Evolutionary conservation across 177 flowering plant genomes (phyloP), one percentile per base, ranked within the genome.

Genomic region (Vitis hybrid): DNA sequence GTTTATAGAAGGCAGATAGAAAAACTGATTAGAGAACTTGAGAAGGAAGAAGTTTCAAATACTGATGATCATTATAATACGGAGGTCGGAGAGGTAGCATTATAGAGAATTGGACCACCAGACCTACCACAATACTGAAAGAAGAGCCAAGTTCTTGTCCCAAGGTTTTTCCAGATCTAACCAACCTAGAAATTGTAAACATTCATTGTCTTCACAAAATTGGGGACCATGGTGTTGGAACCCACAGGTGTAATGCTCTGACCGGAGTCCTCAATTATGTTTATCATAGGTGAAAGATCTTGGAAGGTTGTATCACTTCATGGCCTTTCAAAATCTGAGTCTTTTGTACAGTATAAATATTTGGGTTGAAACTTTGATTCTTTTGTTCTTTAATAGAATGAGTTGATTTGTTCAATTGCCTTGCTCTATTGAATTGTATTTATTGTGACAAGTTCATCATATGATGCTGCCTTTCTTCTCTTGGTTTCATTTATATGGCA

Each of bases 1-100:
- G 88, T 82, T 58, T 94, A 94, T 72, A 87, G 89, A 80, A 86
- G 91, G 73, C 91, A 91, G 71, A 89, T 96, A 12, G 99, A 92
- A 58, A 86, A 78, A 70, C 74, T 94, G 67, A 91, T 96, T 23
- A 67, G 62, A 69, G 90, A 87, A 60, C 84, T 91, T 57, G 97
- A 88, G 65, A 75, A 75, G 57, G 87, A 83, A 66, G 82, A 70
- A 61, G 72, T 51, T 61, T 58, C 77, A 15, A 48, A 39, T n/a
- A 34, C 3, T 12, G 66, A 62, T 71, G 51, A 55, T 14, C 5
- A 50, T 54, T 57, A 11, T 49, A 21, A 6, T 17, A 62, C 9
- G 19, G 39, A 4, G 26, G 48, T 13, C 8, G 64, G 54, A 54
- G 79, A 59, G 51, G 64, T 51, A 13, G 56, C 66, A 2, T 69